Percentiles rank a stretch among this genome's conserved stretches.
These are phyloP conservation scores for Lichtheimia hyalospora DNA, from an alignment of 371 early-diverging fungal species.

Conservation along the genomic window DNA sequence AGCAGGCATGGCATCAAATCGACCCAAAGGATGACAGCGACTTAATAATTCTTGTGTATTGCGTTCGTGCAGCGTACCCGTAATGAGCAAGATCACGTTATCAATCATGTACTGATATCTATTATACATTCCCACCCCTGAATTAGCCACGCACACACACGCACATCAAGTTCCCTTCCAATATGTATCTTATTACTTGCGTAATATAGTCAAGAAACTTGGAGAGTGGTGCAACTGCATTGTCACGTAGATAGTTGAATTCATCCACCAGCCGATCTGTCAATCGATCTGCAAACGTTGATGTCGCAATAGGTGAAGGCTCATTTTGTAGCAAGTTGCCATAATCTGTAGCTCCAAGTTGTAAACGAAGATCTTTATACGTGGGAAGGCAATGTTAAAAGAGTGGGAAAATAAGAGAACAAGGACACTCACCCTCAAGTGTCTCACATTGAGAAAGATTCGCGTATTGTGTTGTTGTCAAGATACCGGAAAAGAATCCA, in stretches of 20 bases:
- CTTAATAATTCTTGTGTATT: constrained; percentile 95
- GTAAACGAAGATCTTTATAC: constrained; percentile 60
- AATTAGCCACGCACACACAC: neutral
- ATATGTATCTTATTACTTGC: constrained; percentile 46
- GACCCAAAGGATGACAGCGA: constrained; percentile 95
- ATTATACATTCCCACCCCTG: neutral
- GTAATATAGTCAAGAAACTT: constrained; percentile 96
- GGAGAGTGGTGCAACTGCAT: constrained; percentile 81
- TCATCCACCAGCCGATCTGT: constrained; percentile 90
- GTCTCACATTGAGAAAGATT: constrained; percentile 98
- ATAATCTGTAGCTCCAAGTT: constrained; percentile 95
- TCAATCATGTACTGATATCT: constrained; percentile 99
- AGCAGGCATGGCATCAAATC: constrained; percentile 97
- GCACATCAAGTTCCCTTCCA: neutral
- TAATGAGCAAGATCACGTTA: constrained; percentile 96
- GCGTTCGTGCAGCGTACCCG: constrained; percentile 96
- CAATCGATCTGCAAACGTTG: constrained; percentile 85
- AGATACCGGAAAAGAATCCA: constrained; percentile 89
- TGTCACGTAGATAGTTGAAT: constrained; percentile 88
- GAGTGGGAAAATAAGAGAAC: neutral
- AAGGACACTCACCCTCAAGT: constrained; percentile 74
- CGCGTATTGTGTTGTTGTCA: constrained; percentile 79
- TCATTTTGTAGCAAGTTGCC: constrained; percentile 93
- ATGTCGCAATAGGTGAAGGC: constrained; percentile 96
- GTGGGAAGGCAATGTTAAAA: no score